Evolutionary conservation across 2,329 filamentous ascomycete species (phyloP), one percentile per base, ranked within the genome.

Genomic region (Zasmidium cellare): DNA sequence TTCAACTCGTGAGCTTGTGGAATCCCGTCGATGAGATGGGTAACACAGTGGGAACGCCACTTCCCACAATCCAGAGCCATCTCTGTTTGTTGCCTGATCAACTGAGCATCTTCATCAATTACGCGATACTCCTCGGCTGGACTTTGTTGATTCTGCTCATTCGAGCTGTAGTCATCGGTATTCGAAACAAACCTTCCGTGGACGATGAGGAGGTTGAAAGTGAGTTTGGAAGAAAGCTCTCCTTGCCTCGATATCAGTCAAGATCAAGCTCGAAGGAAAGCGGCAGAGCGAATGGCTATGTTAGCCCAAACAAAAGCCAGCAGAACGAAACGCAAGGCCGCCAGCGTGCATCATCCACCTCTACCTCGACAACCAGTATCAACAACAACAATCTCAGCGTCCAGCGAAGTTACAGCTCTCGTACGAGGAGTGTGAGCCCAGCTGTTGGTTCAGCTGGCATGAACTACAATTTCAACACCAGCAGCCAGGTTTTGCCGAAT

Each of bases 51-150:
- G 66, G 66, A n/a, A 61, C 58, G 7, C 56, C 61, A 63, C 59
- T 68, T 23, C 72, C 74, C 3, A 97, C 93, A 0, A 76, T 96
- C 2, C 91, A 97, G 75, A 94, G 90, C 0, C 90, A 96, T 63
- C 83, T 97, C 2, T 99, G 94, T 71, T 83, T 99, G 1, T 81
- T 97, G 9, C 94, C 94, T 0, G 91, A 93, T 72, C 92, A 97
- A 73, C 79, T 97, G 11, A 83, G 84, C 51, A 92, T 92, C 6
- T 96, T 93, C 74, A 85, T 94, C 60, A 83, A 84, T 56, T 99
- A 99, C 71, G 84, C 80, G 31, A 77, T 82, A 24, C 79, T 94
- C 16, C 78, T 88, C 1, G 79, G 71, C 9, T 57, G 85, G 41
- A 86, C 83, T 1, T 55, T 86, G 0, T 16, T 77, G 18, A 55